Evolutionary conservation across 2,329 filamentous ascomycete species (phyloP), one percentile per base, ranked within the genome.

Genomic region (Claviceps sp.): DNA sequence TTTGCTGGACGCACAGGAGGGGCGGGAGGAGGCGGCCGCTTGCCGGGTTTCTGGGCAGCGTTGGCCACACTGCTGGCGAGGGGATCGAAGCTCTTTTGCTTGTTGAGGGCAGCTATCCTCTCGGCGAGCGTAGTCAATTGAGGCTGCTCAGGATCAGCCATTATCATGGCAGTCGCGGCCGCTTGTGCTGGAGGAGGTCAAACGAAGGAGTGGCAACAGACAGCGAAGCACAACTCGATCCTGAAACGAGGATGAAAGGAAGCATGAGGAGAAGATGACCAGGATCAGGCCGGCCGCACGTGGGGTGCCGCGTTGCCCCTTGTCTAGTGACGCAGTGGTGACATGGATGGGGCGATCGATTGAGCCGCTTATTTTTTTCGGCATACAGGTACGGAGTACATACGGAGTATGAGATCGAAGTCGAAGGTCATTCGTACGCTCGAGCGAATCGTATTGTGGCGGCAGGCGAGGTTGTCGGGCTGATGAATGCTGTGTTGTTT

Each of bases 51-150:
- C 51, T 65, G 64, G 24, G 69, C 65, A 38, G 39, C 46, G 38
- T 30, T 54, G 34, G 17, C 64, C 22, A 68, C 66, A 17, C 41
- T 47, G 24, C 19, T 55, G 30, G 19, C 16, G 14, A 24, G 44
- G 14, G 43, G n/a, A 50, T 68, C 68, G 68, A 83, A 78, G 68
- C 77, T 78, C 65, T 78, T 78, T 64, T 82, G 75, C 60, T 70
- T 68, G 58, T 83, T 83, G 56, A 84, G 71, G 34, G 81, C 81
- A 10, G 80, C 80, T 56, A 84, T 84, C 50, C 81, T 73, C 64
- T 82, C 78, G 4, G 77, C 74, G 26, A 84, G 71, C 7, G 75
- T 76, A 54, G 70, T 80, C 64, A 80, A 82, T 55, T 76, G 76
- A 41, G 78, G 78, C 61, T 83, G 80, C 59, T 82, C 77, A 45